phyloP scores from a whole-genome alignment of 192 early-diverging fungal genomes.

The Mortierella claussenii region DNA sequence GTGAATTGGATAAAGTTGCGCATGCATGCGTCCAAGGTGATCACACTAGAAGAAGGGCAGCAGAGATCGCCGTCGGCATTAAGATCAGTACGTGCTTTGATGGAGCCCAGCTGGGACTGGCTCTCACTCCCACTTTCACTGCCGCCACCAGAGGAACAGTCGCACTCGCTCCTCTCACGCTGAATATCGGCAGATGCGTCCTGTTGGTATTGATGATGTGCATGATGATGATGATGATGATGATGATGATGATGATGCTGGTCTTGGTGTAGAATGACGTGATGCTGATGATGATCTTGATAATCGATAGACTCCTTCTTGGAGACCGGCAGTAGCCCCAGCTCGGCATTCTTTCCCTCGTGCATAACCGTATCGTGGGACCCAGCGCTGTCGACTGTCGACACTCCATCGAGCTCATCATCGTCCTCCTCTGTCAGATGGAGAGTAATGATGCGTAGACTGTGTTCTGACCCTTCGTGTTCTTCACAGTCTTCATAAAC shows the following conservation, averaged over 20 bases:
- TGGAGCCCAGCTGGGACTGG: not conserved
- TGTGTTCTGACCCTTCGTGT: slow-evolving; percentile 37
- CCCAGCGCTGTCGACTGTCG: not conserved
- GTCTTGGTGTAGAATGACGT: not conserved
- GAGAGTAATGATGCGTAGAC: slow-evolving; percentile 28
- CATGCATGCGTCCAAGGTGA: slow-evolving; percentile 78
- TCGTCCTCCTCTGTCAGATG: slow-evolving; percentile 27
- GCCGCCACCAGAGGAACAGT: slow-evolving; percentile 4
- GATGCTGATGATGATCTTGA: not conserved
- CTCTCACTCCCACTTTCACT: not conserved
- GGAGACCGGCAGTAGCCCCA: not conserved
- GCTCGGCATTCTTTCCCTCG: not conserved
- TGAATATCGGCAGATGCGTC: not conserved
- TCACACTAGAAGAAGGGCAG: slow-evolving; percentile 58
- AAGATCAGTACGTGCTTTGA: slow-evolving; percentile 16
- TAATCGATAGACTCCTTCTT: not conserved
- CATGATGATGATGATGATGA: not conserved
- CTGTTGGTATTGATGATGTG: not conserved
- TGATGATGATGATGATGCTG: not conserved
- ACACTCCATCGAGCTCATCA: slow-evolving; percentile 3
- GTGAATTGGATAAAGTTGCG: slow-evolving; percentile 84
- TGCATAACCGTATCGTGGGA: not conserved
- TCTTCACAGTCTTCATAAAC: slow-evolving; percentile 36
- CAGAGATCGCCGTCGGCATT: slow-evolving; percentile 48
- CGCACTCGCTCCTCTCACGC: slow-evolving; percentile 22